Evolutionary conservation across 371 early-diverging fungal species (phyloP).

Genomic region (Saksenaea oblongispora): DNA sequence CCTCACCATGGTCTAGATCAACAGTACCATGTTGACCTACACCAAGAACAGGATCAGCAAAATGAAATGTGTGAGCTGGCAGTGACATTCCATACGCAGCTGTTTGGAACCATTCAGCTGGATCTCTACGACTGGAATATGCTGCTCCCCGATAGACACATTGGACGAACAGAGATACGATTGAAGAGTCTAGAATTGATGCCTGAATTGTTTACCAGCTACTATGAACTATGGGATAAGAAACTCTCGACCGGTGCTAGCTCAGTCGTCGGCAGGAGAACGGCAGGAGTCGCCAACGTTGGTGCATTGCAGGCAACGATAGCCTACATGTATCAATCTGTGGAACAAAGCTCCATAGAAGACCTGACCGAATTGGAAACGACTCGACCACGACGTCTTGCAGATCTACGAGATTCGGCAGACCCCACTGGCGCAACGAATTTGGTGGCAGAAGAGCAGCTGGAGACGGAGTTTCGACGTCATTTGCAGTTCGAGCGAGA

Average conservation of each 20-base stretch:
- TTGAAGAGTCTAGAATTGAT: conserved; percentile 61
- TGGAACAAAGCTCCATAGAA: conserved; percentile 24
- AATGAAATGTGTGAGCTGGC: conserved; percentile 74
- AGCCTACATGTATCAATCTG: conserved; percentile 39
- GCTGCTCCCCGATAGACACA: conserved; percentile 63
- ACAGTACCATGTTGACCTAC: conserved; percentile 61
- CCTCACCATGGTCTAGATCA: conserved; percentile 69
- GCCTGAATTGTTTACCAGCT: conserved; percentile 68
- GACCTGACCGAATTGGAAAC: conserved; percentile 27
- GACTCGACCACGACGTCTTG: not conserved
- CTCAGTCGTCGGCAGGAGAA: conserved; percentile 57
- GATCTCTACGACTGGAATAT: conserved; percentile 67
- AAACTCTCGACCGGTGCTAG: conserved; percentile 60
- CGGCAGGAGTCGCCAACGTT: conserved; percentile 55
- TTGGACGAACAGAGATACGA: conserved; percentile 74
- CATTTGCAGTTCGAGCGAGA: conserved; percentile 26
- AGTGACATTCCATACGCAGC: conserved; percentile 72
- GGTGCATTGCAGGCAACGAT: conserved; percentile 68
- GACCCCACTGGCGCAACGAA: conserved; percentile 1
- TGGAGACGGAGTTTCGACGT: conserved; percentile 29
- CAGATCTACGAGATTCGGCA: conserved; percentile 3
- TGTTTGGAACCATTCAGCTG: conserved; percentile 69
- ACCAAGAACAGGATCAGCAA: conserved; percentile 65
- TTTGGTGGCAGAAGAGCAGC: conserved; percentile 15
- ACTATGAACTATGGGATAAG: conserved; percentile 73